Percentiles rank a stretch among this genome's conserved stretches.
Conservation (phyloP, 140 eudicot genomes). For the Bidens hawaiensis region DNA sequence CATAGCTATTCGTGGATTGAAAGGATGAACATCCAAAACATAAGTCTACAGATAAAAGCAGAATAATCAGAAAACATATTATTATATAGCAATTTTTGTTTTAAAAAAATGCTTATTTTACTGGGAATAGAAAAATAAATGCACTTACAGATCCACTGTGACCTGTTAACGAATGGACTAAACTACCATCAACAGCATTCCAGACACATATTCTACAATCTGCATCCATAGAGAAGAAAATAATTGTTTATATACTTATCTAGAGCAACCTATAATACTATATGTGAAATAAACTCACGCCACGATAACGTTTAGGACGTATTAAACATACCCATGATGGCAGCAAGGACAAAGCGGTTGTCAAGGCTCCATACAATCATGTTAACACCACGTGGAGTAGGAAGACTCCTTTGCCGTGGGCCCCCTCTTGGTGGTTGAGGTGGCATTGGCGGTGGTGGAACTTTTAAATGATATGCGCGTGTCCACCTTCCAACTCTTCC, state of each 20-base stretch:
- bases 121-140: neutral
- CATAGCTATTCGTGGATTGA: conserved; percentile 98
- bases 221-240: conserved; percentile 36
- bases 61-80: conserved; percentile 5
- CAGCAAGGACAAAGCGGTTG: conserved; percentile 98
- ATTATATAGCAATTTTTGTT: neutral
- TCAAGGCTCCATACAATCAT: conserved; percentile 98
- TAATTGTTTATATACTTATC: neutral
- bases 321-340: conserved; percentile 77
- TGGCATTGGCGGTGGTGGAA: conserved; percentile 91
- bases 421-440: conserved; percentile 93
- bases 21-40: conserved; percentile 98
- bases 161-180: conserved; percentile 95
- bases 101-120: neutral
- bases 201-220: conserved; percentile 99
- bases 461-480: conserved; percentile 85
- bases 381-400: conserved; percentile 98
- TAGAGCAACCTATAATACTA: too few relatives aligned
- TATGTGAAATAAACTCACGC: too few relatives aligned
- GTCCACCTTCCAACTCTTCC: conserved; percentile 93
- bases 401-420: conserved; percentile 85
- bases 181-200: conserved; percentile 97
- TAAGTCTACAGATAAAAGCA: conserved; percentile 56
- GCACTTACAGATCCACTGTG: conserved; percentile 87
- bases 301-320: neutral